These are phyloP conservation scores for Melampsora larici-populina DNA, from an alignment of 1,284 basidiomycete species.

Conservation along the genomic window DNA sequence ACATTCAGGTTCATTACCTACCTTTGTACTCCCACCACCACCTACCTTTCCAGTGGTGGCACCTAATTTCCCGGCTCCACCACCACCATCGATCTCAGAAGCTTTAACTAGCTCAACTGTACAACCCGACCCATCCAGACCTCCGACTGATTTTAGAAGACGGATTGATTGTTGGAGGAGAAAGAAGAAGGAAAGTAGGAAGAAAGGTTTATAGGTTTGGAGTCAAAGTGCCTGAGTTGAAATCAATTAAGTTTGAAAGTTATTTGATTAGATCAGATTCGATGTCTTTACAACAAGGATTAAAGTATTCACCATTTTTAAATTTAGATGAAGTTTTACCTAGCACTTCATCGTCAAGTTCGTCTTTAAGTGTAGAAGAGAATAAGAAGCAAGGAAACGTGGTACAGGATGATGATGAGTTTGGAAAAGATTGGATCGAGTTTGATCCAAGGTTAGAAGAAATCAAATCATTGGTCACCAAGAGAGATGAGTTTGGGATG, in stretches of 20 bases:
- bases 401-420: not conserved
- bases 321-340: not conserved
- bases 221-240: slow-evolving; percentile 36
- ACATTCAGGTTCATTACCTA: slow-evolving; percentile 1
- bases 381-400: not conserved
- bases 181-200: slow-evolving; percentile 1
- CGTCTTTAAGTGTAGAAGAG: not conserved
- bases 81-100: not conserved
- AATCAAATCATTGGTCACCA: slow-evolving; percentile 19
- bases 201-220: slow-evolving; percentile 37
- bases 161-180: not conserved
- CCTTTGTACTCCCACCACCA: slow-evolving; percentile 9
- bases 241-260: slow-evolving; percentile 7
- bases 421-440: slow-evolving; percentile 33
- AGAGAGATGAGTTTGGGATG: slow-evolving; percentile 13
- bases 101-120: not conserved
- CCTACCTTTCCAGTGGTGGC: not conserved
- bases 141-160: slow-evolving; percentile 23
- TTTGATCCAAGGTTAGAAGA: slow-evolving; percentile 40
- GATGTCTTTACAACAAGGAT: not conserved
- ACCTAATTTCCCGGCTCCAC: slow-evolving; percentile 23
- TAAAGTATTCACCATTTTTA: not conserved
- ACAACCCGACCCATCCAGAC: not conserved
- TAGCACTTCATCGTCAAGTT: not conserved
- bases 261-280: slow-evolving; percentile 26